Evolutionary conservation across 306 rosid species (phyloP).

Genomic region (Vigna mungo): DNA sequence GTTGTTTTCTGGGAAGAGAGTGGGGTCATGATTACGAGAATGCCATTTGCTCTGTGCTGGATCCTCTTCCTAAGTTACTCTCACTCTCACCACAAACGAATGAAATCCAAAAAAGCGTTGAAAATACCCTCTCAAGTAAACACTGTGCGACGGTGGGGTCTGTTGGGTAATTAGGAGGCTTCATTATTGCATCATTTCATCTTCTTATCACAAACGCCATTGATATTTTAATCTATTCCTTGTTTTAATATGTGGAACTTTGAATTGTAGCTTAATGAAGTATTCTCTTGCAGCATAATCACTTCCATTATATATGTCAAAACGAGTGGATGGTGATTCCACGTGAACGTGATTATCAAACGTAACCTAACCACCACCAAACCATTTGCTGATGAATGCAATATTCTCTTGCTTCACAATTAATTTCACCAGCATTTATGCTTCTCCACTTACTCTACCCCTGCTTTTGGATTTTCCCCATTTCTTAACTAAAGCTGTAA

Average conservation of each 20-base stretch:
- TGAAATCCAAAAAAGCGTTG: not conserved
- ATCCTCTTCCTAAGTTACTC: not conserved
- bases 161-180: slow-evolving; percentile 18
- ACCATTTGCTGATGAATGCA: slow-evolving; percentile 12
- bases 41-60: slow-evolving; percentile 2
- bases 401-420: slow-evolving; percentile 25
- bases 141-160: slow-evolving; percentile 20
- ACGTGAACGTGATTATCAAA: slow-evolving; percentile 36
- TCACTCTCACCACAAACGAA: not conserved
- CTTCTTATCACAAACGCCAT: not conserved
- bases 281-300: slow-evolving; percentile 41
- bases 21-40: slow-evolving; percentile 9
- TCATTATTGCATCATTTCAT: slow-evolving; percentile 32
- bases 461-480: not conserved
- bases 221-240: not conserved
- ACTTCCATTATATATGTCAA: not conserved
- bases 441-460: not conserved
- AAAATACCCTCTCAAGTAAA: not conserved
- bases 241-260: not conserved
- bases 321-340: slow-evolving; percentile 25
- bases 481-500: not conserved
- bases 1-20: slow-evolving; percentile 43
- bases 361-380: slow-evolving; percentile 44
- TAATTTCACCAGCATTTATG: slow-evolving; percentile 17
- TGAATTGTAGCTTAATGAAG: not conserved